Conservation (phyloP, 192 early-diverging fungal species). For the Coemansia sp. region DNA sequence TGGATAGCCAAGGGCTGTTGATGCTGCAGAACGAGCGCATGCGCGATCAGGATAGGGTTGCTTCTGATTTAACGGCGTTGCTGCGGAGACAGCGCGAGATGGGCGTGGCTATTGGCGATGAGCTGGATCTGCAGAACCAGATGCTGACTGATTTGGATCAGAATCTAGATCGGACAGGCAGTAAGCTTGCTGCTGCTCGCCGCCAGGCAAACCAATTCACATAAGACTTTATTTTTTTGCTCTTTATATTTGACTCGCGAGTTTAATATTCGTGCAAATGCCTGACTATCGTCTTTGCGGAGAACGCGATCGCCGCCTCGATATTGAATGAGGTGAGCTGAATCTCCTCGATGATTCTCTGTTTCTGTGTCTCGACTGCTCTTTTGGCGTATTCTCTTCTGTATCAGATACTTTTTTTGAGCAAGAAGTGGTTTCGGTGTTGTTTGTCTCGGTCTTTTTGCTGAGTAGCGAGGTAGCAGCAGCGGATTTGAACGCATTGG, state of each 20-base stretch:
- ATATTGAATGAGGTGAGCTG: not conserved
- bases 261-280: not conserved
- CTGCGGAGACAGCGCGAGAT: constrained; percentile 83
- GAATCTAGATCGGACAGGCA: constrained; percentile 71
- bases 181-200: constrained; percentile 69
- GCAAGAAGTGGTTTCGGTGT: too few relatives aligned
- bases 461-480: constrained; percentile 7
- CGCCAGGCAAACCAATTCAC: constrained; percentile 69
- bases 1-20: constrained; percentile 75
- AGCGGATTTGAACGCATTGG: constrained; percentile 35
- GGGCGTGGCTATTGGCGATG: constrained; percentile 80
- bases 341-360: constrained; percentile 1
- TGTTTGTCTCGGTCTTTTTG: not conserved
- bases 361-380: constrained; percentile 1
- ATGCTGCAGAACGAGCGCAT: constrained; percentile 75
- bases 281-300: constrained; percentile 2
- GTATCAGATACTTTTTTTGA: too few relatives aligned
- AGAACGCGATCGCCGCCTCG: constrained; percentile 27
- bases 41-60: constrained; percentile 76
- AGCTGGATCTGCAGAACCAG: constrained; percentile 90
- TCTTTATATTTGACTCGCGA: constrained; percentile 1
- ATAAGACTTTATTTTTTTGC: constrained; percentile 4
- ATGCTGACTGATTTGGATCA: constrained; percentile 81
- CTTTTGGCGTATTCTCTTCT: constrained; percentile 24
- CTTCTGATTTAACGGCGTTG: constrained; percentile 72